A percentile compares a stretch with the other conserved stretches of the same genome.
These are phyloP conservation scores for Ustilago lituana DNA, from an alignment of 1,284 basidiomycete species.

Conservation along the genomic window DNA sequence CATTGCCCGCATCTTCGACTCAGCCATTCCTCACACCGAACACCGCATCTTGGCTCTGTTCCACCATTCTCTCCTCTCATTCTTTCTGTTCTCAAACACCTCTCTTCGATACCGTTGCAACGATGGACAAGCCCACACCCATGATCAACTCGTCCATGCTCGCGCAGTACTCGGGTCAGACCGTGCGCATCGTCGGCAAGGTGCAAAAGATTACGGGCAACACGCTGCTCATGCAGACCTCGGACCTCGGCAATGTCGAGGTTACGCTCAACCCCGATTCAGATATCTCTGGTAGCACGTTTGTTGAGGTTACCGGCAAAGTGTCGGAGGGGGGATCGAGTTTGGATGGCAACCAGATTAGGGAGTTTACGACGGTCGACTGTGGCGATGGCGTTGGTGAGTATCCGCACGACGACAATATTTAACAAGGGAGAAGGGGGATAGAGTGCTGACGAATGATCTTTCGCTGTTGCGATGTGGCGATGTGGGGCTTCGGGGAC, in stretches of 20 bases:
- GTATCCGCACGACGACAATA: no score
- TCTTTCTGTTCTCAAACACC: no score
- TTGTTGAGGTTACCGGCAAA: conserved; percentile 63
- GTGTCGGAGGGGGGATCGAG: conserved; percentile 48
- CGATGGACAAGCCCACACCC: conserved; percentile 62
- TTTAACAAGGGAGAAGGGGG: background rate
- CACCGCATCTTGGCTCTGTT: no score
- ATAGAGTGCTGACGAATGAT: background rate
- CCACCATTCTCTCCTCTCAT: background rate
- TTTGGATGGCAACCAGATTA: conserved; percentile 26
- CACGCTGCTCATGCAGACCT: conserved; percentile 56
- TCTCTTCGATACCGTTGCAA: no score
- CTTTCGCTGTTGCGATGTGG: background rate
- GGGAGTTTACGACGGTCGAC: conserved; percentile 51
- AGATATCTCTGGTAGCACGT: conserved; percentile 36
- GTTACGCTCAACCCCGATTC: conserved; percentile 53
- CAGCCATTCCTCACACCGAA: conserved; percentile 1
- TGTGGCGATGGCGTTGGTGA: conserved; percentile 58
- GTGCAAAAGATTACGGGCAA: conserved; percentile 56
- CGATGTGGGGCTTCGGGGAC: background rate
- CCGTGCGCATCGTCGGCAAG: conserved; percentile 61
- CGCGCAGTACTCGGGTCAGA: conserved; percentile 37
- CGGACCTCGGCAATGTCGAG: conserved; percentile 61
- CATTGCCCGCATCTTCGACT: background rate
- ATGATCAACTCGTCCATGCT: conserved; percentile 63